A percentile compares a stretch with the other conserved stretches of the same genome.
Conservation (phyloP, 140 eudicot species). For the Flaveria floridana region DNA sequence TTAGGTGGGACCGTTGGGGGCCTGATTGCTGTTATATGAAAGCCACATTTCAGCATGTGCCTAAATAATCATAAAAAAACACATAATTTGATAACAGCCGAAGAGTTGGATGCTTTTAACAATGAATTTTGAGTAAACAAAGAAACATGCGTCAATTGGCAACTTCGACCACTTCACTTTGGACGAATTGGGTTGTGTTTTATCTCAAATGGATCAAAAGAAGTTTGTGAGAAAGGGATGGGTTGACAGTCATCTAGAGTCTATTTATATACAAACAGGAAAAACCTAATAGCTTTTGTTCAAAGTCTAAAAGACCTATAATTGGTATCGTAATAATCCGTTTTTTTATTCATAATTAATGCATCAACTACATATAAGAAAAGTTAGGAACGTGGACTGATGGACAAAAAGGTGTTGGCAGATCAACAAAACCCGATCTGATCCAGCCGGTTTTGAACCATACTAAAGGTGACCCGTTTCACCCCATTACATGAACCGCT, state of each 20-base stretch:
- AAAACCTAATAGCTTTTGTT: neutral
- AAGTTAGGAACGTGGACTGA: neutral
- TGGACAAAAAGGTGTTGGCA: neutral
- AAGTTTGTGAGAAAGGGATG: neutral
- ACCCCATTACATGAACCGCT: neutral
- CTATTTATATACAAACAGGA: neutral
- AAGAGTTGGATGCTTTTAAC: neutral
- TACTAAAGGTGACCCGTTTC: neutral
- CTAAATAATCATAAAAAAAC: slow-evolving; percentile 36
- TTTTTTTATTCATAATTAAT: slow-evolving; percentile 12
- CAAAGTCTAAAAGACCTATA: neutral
- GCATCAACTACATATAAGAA: neutral
- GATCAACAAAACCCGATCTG: neutral
- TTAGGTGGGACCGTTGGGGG: slow-evolving; percentile 97
- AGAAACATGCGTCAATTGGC: slow-evolving; percentile 2
- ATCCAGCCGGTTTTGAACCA: neutral
- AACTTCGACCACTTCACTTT: neutral
- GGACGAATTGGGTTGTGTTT: neutral
- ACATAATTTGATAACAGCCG: neutral
- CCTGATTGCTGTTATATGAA: slow-evolving; percentile 91
- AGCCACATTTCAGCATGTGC: slow-evolving; percentile 81
- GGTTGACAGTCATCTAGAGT: neutral
- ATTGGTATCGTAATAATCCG: neutral
- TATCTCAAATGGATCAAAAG: slow-evolving; percentile 8
- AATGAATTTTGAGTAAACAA: neutral